Base-by-base conservation (phyloP, 176 grass and related monocot species). In the Pontederia paniculata region DNA sequence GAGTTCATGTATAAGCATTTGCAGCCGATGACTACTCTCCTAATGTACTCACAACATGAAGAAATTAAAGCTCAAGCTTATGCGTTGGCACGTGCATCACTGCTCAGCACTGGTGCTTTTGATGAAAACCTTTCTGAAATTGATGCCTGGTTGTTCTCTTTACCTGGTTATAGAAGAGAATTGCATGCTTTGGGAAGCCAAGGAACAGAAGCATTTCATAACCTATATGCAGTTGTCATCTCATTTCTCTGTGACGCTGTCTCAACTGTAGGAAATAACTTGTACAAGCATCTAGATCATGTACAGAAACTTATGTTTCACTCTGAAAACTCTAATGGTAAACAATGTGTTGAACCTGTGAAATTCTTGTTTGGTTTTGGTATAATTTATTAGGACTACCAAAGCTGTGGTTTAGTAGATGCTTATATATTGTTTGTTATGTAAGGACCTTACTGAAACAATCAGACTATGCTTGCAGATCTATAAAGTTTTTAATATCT, bases 1-100 rank as follows among this genome's bases (percentile, higher is more conserved):
- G 79, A 96, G 68, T 89, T 67, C 43, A 96, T 89, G 73, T 86
- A 96, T 77, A 96, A 86, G 65, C 71, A 89, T 73, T 67, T 96
- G 68, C 82, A 86, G 62, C 90, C 82, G 31, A 44, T 84, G 54
- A 70, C 83, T 18, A 66, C 75, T 60, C 67, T 89, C 50, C 74
- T 89, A 63, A 75, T 86, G 71, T 63, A 83, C 76, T 86, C 82
- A 45, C 74, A 80, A 69, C 57, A 48, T 20, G 81, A 83, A 70
- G 66, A 20, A 60, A 83, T 80, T 23, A 44, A 60, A 67, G 76
- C 83, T 65, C 58, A 80, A 78, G 82, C 85, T 51, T 83, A 89
- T 65, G 53, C 71, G 73, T 75, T 96, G 76, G 79, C 83, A 78
- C 73, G 70, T 68, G 76, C 82, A 86, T 76, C 85, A 67, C 56